These are phyloP conservation scores for Boletus patriciae DNA, from an alignment of 768 basidiomycete species.

Conservation along the genomic window DNA sequence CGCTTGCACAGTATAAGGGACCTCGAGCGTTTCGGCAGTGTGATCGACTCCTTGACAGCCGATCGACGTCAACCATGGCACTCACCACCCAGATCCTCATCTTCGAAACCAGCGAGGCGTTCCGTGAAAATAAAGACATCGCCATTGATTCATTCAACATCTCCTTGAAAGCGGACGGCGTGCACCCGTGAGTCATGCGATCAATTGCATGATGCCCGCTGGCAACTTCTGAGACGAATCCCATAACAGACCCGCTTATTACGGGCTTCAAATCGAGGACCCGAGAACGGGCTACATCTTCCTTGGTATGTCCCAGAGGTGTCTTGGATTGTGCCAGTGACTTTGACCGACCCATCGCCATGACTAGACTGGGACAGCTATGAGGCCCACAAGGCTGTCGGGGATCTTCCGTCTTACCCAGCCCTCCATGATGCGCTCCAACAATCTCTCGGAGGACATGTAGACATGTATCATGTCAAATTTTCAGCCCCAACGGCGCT, in stretches of 20 bases:
- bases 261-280: constrained; percentile 23
- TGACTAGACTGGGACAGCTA: constrained; percentile 28
- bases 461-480: constrained; percentile 22
- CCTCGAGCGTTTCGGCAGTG: no score
- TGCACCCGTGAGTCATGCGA: constrained; percentile 12
- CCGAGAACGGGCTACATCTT: constrained; percentile 12
- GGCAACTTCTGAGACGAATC: background rate
- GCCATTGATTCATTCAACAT: constrained; percentile 4
- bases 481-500: constrained; percentile 12
- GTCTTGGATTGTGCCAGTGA: no score
- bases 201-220: no score
- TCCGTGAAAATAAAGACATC: background rate
- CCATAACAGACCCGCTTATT: constrained; percentile 16
- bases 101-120: constrained; percentile 14
- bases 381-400: constrained; percentile 20
- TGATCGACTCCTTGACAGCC: no score
- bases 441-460: background rate
- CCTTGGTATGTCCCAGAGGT: constrained; percentile 13
- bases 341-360: background rate
- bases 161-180: constrained; percentile 10
- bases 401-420: constrained; percentile 1
- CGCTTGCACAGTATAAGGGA: no score
- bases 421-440: constrained; percentile 4
- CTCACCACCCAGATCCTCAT: constrained; percentile 26
- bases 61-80: constrained; percentile 4